Evolutionary conservation across 208 protist genomes (phyloP), one percentile per base, ranked within the genome.

Genomic region (Naegleria lovaniensis): DNA sequence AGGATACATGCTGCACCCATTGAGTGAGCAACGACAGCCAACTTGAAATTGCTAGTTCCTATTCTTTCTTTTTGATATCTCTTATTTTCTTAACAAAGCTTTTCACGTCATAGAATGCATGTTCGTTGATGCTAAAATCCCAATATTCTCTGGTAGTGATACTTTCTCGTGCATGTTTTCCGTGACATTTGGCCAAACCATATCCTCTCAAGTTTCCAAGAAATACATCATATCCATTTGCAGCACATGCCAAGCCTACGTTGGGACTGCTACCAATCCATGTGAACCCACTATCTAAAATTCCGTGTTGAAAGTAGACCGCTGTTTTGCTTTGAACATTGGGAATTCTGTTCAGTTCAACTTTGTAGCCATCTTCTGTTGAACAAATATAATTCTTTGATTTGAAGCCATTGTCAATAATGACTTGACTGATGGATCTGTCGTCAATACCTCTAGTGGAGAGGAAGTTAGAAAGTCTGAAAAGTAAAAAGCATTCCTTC

Each of bases 71-170:
- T 43, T 94, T 94, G 6, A 94, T 40, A 52, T 92, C 43, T 51
- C 84, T 38, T 89, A 94, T 94, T 4, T 88, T 92, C 89, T 93
- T 58, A 83, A 94, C 93, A 38, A 94, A 94, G 6, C 89, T 52
- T 11, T 85, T 90, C 0, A 94, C 91, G 55, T 94, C 92, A n/a
- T 75, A 43, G 76, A 93, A 93, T 16, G 92, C 92, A 91, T 94
- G 92, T 36, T 94, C 90, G 75, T 94, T 94, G 43, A 94, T 92
- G 38, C 83, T 93, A 36, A 93, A 94, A 41, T 94, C 85, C 92
- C 92, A 94, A 39, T 94, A 94, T 13, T 92, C 83, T 33, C 76
- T 90, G 0, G 83, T 15, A 0, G 48, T 90, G 0, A 94, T 92
- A 22, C 93, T 90, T 16, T 36, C 22, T 22, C 91, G 90, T 9